Conservation (phyloP, 2,329 filamentous ascomycete species). For the Pezicula rhizophila region DNA sequence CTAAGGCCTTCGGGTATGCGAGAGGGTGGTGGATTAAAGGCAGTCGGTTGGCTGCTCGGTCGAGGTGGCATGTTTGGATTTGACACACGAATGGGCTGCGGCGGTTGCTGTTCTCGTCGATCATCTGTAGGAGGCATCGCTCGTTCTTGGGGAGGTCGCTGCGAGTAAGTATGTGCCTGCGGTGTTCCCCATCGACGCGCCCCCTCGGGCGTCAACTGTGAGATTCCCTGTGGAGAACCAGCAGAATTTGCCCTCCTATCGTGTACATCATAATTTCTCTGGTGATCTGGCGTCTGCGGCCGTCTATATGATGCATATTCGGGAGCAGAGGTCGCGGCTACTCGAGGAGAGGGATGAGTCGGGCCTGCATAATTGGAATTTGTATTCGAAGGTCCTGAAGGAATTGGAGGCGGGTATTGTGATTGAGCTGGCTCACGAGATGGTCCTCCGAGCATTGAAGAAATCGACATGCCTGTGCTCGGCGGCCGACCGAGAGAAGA, state of each 20-base stretch:
- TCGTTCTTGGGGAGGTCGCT: conserved; percentile 36
- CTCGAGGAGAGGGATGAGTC: conserved; percentile 30
- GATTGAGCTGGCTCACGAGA: conserved; percentile 39
- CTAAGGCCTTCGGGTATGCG: conserved; percentile 36
- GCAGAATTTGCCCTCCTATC: conserved; percentile 32
- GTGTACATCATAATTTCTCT: conserved; percentile 45
- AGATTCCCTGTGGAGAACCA: conserved; percentile 33
- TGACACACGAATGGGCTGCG: conserved; percentile 15
- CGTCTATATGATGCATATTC: conserved; percentile 60
- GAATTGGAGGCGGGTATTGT: conserved; percentile 40
- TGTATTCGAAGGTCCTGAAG: conserved; percentile 22
- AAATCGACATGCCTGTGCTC: conserved; percentile 59
- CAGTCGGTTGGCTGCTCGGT: conserved; percentile 27
- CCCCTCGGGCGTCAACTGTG: conserved; percentile 50
- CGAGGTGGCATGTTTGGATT: conserved; percentile 26
- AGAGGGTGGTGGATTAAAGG: conserved; percentile 31
- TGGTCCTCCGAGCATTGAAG: conserved; percentile 60
- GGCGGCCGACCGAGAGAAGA: conserved; percentile 44
- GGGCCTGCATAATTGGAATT: conserved; percentile 33
- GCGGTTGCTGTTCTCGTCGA: conserved; percentile 28
- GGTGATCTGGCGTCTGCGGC: conserved; percentile 68
- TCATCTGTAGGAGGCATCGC: conserved; percentile 40
- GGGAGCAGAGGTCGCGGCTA: conserved; percentile 34
- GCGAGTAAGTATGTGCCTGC: conserved; percentile 45
- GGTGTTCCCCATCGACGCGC: conserved; percentile 54